A percentile compares a stretch with the other conserved stretches of the same genome.
Evolutionary conservation across 139 green algal genomes (phyloP).

Genomic region (Pleodorina starrii): DNA sequence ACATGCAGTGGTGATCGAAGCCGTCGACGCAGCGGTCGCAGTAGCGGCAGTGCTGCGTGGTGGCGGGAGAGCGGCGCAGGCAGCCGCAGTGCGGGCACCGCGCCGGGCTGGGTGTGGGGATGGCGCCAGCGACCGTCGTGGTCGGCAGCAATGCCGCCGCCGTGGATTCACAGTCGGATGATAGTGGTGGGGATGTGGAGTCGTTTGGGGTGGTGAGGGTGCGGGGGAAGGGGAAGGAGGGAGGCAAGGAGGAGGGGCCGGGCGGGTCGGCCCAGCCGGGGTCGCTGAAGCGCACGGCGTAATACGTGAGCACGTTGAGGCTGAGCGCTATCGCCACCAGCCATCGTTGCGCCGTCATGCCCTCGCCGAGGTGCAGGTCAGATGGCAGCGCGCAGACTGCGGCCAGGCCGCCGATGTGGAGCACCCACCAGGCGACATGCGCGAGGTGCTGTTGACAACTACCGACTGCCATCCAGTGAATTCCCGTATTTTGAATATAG

Average conservation of each 20-base stretch:
- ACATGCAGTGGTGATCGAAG: slow-evolving; percentile 88
- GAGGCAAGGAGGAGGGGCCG: neutral
- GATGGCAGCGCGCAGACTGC: neutral
- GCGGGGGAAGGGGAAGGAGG: neutral
- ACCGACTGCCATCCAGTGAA: neutral
- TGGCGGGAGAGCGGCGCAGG: neutral
- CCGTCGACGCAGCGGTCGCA: slow-evolving; percentile 81
- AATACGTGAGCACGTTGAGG: slow-evolving; percentile 2
- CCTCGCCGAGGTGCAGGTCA: neutral
- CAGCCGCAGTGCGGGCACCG: neutral
- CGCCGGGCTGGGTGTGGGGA: neutral
- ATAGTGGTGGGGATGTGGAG: neutral
- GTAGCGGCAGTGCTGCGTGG: slow-evolving; percentile 70
- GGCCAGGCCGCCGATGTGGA: neutral
- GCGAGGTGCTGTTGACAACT: neutral
- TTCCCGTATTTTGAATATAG: too few species aligned
- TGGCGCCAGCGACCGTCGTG: neutral
- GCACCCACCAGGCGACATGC: neutral
- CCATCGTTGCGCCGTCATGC: neutral
- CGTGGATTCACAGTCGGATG: neutral
- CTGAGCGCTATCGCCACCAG: neutral
- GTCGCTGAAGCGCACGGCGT: neutral
- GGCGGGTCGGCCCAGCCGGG: neutral
- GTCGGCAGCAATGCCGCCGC: neutral
- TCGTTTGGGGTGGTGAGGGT: neutral